Evolutionary conservation across 2,329 filamentous ascomycete species (phyloP), one percentile per base, ranked within the genome.

Genomic region (Cladosporium austrohemisphaericum): DNA sequence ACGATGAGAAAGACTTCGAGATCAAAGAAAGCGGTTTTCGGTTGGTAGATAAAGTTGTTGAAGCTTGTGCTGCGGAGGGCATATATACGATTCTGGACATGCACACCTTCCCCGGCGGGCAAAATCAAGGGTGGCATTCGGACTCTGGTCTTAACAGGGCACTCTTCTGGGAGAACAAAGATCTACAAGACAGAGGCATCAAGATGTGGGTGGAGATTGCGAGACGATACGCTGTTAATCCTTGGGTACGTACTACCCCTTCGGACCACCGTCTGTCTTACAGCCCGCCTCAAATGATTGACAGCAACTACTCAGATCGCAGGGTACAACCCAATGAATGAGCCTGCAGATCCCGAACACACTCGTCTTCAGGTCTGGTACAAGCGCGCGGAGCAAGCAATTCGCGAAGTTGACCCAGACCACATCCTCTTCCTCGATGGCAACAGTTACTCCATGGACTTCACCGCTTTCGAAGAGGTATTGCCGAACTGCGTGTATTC

Each of bases 21-120:
- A 33, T 77, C 8, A 77, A 76, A 55, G 58, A 68, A 11, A 64
- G 66, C 2, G 76, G 76, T 0, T 78, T 79, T 55, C 71, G 73
- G 52, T 69, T 71, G 38, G 57, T 79, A 1, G 76, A 79, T 53
- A 65, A 72, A 10, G 68, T 76, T 1, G 65, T 79, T 4, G 64
- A 77, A 1, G 64, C 76, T 2, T 76, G 74, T 51, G 71, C 72
- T 9, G 66, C 69, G 50, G 58, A 74, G 23, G 68, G 70, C 3
- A 72, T 78, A 36, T 78, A 77, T 54, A 76, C 71, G 0, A 76
- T 76, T 49, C 62, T 78, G 1, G 75, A 77, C 55, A 67, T 77
- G 59, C 75, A 77, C 46, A 67, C 73, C 9, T 66, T 69, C 0
- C 74, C 75, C 3, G 75, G 75, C 10, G 73, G 74, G 8, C 74